phyloP scores from a whole-genome alignment of 371 early-diverging fungal genomes.

The Mucor velutinosus region DNA sequence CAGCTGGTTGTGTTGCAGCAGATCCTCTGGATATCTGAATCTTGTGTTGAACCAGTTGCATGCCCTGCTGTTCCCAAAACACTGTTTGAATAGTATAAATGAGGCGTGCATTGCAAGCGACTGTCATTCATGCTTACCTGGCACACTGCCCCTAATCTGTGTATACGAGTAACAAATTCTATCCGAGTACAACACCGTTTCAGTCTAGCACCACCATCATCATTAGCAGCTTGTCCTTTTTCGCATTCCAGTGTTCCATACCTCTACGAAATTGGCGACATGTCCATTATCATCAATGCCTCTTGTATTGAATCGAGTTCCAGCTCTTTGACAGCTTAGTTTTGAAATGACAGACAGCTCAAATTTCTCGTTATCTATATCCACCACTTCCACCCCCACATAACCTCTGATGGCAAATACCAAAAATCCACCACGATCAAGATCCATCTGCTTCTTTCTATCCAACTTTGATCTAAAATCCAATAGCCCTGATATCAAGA shows the following conservation, averaged over 20 bases:
- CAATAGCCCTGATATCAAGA: constrained; percentile 77
- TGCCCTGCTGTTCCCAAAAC: constrained; percentile 95
- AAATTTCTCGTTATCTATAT: constrained; percentile 43
- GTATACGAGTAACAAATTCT: constrained; percentile 69
- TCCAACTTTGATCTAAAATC: constrained; percentile 75
- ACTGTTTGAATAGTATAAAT: constrained; percentile 37
- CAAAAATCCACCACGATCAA: constrained; percentile 75
- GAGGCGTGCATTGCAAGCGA: neutral
- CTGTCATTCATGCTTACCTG: constrained; percentile 45
- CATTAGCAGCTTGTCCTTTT: no score
- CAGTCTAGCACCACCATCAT: constrained; percentile 53
- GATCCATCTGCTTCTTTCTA: constrained; percentile 58
- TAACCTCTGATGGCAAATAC: constrained; percentile 75
- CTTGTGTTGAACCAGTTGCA: constrained; percentile 82
- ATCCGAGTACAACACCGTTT: constrained; percentile 68
- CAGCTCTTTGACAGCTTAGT: constrained; percentile 92
- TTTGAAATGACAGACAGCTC: constrained; percentile 87
- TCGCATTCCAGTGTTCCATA: constrained; percentile 14
- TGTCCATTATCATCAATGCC: constrained; percentile 97
- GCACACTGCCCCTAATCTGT: constrained; percentile 94
- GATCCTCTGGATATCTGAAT: constrained; percentile 74
- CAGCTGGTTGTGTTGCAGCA: constrained; percentile 76
- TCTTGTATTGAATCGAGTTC: constrained; percentile 93
- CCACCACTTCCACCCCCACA: constrained; percentile 55
- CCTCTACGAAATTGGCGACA: constrained; percentile 98